Percentiles rank a stretch among this genome's conserved stretches.
These are phyloP conservation scores for Chimonanthus praecox DNA, from an alignment of 164 flowering plant species.

Conservation along the genomic window DNA sequence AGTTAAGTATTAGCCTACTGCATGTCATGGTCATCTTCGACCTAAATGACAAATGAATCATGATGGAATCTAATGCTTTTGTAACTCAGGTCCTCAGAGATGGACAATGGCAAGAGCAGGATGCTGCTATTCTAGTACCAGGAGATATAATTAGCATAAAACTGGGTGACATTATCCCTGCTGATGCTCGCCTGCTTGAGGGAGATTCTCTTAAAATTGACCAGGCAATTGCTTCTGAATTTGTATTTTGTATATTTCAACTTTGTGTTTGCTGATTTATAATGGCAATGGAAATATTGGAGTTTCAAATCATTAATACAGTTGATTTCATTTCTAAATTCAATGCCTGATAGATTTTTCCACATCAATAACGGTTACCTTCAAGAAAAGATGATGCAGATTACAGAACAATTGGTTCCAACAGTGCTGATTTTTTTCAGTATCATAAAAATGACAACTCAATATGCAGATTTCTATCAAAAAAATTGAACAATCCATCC, in stretches of 20 bases:
- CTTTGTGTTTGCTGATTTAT: neutral
- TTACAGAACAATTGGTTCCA: neutral
- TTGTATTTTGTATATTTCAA: neutral
- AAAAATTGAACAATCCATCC: neutral
- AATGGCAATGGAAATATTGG: neutral
- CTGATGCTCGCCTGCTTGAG: constrained; percentile 86
- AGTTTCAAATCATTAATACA: neutral
- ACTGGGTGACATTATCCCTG: constrained; percentile 85
- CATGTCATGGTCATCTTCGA: neutral
- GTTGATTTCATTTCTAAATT: neutral
- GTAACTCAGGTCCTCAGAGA: constrained; percentile 65
- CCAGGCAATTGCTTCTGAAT: constrained; percentile 43
- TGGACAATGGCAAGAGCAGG: constrained; percentile 77
- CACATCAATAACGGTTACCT: neutral
- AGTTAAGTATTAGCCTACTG: neutral
- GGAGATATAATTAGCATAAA: constrained; percentile 85
- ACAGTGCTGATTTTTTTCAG: neutral
- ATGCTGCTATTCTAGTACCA: constrained; percentile 75
- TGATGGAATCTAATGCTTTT: neutral
- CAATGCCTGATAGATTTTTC: neutral
- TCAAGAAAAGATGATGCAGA: neutral
- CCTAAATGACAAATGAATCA: neutral
- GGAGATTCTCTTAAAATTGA: constrained; percentile 77
- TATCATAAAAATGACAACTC: neutral
- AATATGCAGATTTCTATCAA: neutral